Evolutionary conservation across 2,329 filamentous ascomycete genomes (phyloP).

Genomic region (Dryadomyces quercivorus): DNA sequence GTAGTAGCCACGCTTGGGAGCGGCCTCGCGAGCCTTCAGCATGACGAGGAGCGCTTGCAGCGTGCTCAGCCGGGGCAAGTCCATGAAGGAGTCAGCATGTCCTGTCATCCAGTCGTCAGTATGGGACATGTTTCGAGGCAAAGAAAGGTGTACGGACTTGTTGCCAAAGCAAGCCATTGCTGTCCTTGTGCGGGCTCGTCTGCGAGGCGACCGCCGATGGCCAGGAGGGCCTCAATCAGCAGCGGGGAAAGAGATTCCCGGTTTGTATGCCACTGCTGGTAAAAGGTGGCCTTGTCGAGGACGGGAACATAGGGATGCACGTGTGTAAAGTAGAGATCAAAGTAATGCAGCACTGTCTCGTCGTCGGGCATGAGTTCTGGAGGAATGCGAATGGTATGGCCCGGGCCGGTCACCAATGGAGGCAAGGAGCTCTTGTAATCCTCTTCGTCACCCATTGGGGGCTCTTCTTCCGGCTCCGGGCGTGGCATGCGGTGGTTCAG

Average conservation of each 20-base stretch:
- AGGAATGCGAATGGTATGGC: conserved; percentile 74
- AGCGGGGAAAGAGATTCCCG: conserved; percentile 79
- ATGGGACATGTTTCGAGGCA: conserved; percentile 14
- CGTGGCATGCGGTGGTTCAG: conserved; percentile 41
- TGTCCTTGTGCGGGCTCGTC: conserved; percentile 76
- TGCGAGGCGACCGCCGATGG: conserved; percentile 71
- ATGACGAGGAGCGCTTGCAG: conserved; percentile 81
- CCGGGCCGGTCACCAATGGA: conserved; percentile 53
- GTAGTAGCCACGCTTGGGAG: conserved; percentile 87
- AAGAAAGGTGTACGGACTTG: conserved; percentile 39
- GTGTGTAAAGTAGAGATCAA: conserved; percentile 80
- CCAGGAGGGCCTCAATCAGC: conserved; percentile 81
- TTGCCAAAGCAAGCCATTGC: conserved; percentile 85
- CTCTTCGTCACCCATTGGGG: conserved; percentile 55
- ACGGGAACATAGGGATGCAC: conserved; percentile 91
- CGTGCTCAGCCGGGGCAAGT: conserved; percentile 79
- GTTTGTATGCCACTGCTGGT: conserved; percentile 79
- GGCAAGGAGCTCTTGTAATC: conserved; percentile 63
- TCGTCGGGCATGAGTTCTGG: conserved; percentile 88
- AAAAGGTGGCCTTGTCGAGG: conserved; percentile 69
- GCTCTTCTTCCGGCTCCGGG: conserved; percentile 36
- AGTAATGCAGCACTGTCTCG: conserved; percentile 68
- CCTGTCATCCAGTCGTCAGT: conserved; percentile 31
- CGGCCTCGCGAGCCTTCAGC: conserved; percentile 82
- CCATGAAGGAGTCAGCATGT: conserved; percentile 88